Evolutionary conservation across 2,329 filamentous ascomycete species (phyloP).

Genomic region (Coniochaeta prunicola): DNA sequence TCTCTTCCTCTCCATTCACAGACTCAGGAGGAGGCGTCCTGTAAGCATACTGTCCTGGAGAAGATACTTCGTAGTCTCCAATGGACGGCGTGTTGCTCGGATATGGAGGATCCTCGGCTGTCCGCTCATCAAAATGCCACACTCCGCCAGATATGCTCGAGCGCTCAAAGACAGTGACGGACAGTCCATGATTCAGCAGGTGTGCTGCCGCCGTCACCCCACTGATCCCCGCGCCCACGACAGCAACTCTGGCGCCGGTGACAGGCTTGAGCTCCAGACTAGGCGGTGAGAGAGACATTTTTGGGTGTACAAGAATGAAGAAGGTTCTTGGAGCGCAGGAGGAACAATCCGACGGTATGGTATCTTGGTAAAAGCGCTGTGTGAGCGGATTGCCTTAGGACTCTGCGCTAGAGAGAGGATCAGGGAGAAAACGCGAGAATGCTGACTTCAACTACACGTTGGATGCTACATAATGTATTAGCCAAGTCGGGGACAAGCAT

Average conservation of each 20-base stretch:
- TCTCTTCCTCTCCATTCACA: not conserved
- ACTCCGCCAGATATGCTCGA: constrained; percentile 25
- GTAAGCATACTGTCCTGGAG: constrained; percentile 9
- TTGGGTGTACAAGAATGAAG: not conserved
- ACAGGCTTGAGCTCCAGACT: constrained; percentile 5
- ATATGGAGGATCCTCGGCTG: constrained; percentile 22
- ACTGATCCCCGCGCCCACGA: constrained; percentile 32
- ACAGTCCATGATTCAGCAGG: constrained; percentile 24
- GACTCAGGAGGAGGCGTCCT: constrained; percentile 11
- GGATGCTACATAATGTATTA: not conserved
- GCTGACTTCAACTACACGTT: not conserved
- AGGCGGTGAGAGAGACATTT: not conserved
- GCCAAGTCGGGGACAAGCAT: not conserved
- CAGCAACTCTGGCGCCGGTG: constrained; percentile 19
- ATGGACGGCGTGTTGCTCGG: constrained; percentile 20
- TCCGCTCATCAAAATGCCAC: constrained; percentile 27
- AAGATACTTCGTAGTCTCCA: constrained; percentile 18
- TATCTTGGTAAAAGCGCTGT: no score
- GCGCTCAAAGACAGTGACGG: constrained; percentile 31
- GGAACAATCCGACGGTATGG: not conserved
- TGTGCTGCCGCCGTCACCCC: constrained; percentile 30
- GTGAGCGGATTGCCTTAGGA: no score
- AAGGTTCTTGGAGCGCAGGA: not conserved
- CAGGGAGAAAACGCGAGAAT: not conserved
- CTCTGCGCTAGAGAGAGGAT: no score